Percentiles rank a stretch among this genome's conserved stretches.
Conservation (phyloP, 2,329 filamentous ascomycete species). For the Exserohilum turcica region DNA sequence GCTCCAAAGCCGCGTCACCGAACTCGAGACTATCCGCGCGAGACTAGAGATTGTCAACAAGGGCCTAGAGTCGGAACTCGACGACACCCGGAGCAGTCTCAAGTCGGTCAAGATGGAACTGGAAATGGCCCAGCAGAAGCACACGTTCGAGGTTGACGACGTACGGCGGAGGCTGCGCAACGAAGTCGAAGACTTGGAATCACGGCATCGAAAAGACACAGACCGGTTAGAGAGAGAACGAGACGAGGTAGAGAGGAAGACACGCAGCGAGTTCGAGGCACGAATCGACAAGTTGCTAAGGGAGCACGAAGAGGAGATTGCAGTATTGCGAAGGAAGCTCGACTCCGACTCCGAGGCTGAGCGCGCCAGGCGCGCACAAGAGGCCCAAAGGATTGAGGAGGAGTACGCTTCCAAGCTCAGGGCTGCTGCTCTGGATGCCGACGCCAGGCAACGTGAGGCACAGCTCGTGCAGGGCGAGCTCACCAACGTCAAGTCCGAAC, state of each 20-base stretch:
- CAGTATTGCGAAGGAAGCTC: slow-evolving; percentile 66
- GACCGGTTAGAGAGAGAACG: slow-evolving; percentile 61
- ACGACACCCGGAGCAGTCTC: slow-evolving; percentile 62
- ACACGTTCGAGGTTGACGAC: slow-evolving; percentile 59
- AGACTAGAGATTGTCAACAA: slow-evolving; percentile 59
- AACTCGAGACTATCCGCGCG: slow-evolving; percentile 60
- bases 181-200: slow-evolving; percentile 61
- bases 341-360: slow-evolving; percentile 72
- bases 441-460: slow-evolving; percentile 61
- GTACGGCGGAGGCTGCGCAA: slow-evolving; percentile 60
- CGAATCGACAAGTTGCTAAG: slow-evolving; percentile 64
- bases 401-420: slow-evolving; percentile 61
- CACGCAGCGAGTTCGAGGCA: slow-evolving; percentile 52
- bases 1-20: slow-evolving; percentile 70
- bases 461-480: slow-evolving; percentile 57
- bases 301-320: slow-evolving; percentile 70
- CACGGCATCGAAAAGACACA: slow-evolving; percentile 61
- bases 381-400: slow-evolving; percentile 67
- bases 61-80: slow-evolving; percentile 69
- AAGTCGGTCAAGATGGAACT: slow-evolving; percentile 55
- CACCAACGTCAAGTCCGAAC: slow-evolving; percentile 51
- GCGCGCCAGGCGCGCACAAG: slow-evolving; percentile 60
- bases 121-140: slow-evolving; percentile 58
- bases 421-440: slow-evolving; percentile 62
- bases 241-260: slow-evolving; percentile 52